Evolutionary conservation across 1,284 basidiomycete genomes (phyloP), one percentile per base, ranked within the genome.

Genomic region (Puccinia polysora): DNA sequence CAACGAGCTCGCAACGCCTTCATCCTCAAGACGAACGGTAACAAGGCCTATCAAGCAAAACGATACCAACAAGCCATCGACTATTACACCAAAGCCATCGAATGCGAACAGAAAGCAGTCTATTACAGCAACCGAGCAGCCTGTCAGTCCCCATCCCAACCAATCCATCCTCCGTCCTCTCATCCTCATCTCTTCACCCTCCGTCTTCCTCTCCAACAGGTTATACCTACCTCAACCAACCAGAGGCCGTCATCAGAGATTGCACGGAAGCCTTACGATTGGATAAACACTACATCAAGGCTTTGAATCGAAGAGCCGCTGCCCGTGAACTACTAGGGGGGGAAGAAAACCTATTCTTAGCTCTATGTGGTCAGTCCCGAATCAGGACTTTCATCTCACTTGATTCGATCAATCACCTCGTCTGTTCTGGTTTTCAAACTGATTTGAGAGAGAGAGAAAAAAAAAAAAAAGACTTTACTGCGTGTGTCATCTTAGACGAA

Each of bases 91-190:
- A 89, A 89, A 79, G 95, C 96, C 30, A 96, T 97, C 76, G 86
- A 87, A 73, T 71, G 58, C 23, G 69, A 71, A 63, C 87, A 90
- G 32, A 91, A 96, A 79, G 88, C 95, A 36, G 92, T 97, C 60
- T 98, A 90, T 83, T 97, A 88, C 85, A 91, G 90, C 80, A 99
- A 99, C 82, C 88, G 96, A 73, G 95, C 95, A 53, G 96, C 96
- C 74, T 97, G 94, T 91, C 74, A 76, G 87, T 78, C 5, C 34
- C 81, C 3, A 23, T 55, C 12, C 36, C 7, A 20, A 40, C 30
- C 6, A 45, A 56, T 45, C 20, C 38, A 45, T 12, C 38, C 34
- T 28, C 23, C 23, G 43, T 53, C 15, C 25, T n/a, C 47, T 53
- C 8, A 8, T 36, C 25, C 45, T 36, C 28, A 30, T 6, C 32